Conservation (phyloP, 2,329 filamentous ascomycete genomes). For the Fusarium hostae region DNA sequence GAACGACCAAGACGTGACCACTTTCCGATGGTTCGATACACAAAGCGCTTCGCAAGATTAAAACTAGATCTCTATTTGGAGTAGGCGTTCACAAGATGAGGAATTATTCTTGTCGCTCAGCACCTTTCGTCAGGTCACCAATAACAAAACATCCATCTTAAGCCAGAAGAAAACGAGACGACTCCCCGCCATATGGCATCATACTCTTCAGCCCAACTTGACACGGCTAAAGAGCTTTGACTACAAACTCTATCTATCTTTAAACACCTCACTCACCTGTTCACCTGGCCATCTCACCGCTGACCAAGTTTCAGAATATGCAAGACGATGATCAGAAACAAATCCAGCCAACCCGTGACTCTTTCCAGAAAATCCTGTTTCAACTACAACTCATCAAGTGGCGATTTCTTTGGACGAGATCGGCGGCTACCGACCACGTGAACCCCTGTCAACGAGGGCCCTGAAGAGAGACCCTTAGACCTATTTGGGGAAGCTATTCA, state of each 20-base stretch:
- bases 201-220: slow-evolving; percentile 1
- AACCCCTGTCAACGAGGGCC: slow-evolving; percentile 25
- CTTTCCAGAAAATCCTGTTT: slow-evolving; percentile 40
- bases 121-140: not conserved
- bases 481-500: slow-evolving; percentile 15
- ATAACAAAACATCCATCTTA: not conserved
- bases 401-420: slow-evolving; percentile 38
- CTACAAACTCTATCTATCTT: not conserved
- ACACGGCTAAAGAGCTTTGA: slow-evolving; percentile 6
- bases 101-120: not conserved
- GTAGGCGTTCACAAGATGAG: not conserved
- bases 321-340: slow-evolving; percentile 35
- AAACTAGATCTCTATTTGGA: not conserved
- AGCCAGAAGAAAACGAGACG: not conserved
- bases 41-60: slow-evolving; percentile 31
- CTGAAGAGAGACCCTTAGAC: slow-evolving; percentile 26
- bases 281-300: not conserved
- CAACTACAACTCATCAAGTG: slow-evolving; percentile 26
- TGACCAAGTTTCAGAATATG: slow-evolving; percentile 40
- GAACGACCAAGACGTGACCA: slow-evolving; percentile 3
- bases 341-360: slow-evolving; percentile 20
- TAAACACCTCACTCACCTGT: not conserved
- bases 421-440: slow-evolving; percentile 31
- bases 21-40: slow-evolving; percentile 10
- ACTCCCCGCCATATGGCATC: slow-evolving; percentile 30